A percentile compares a stretch with the other conserved stretches of the same genome.
phyloP scores from a whole-genome alignment of 352 stramenopile species.

The Phytophthora podocarpi region DNA sequence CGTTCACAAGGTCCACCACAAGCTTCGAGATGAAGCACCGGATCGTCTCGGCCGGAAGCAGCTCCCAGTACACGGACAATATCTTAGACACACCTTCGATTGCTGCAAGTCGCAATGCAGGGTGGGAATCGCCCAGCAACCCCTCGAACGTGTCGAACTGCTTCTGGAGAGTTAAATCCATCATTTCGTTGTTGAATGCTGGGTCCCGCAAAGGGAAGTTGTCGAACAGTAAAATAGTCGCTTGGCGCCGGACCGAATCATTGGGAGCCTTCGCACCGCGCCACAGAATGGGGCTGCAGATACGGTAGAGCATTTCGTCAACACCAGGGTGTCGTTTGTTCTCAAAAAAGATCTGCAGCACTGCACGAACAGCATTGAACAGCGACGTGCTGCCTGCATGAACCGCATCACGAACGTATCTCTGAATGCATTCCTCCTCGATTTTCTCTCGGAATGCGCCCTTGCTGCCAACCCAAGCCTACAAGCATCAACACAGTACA shows the following conservation, averaged over 20 bases:
- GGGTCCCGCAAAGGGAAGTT: constrained; percentile 85
- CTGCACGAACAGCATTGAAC: constrained; percentile 64
- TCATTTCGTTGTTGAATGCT: constrained; percentile 74
- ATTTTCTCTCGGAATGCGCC: constrained; percentile 63
- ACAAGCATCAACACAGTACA: background rate
- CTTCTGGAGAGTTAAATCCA: constrained; percentile 78
- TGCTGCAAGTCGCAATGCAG: constrained; percentile 74
- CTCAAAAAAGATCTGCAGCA: constrained; percentile 87
- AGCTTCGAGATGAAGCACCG: constrained; percentile 85
- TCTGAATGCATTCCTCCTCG: constrained; percentile 86
- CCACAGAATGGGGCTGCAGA: constrained; percentile 87
- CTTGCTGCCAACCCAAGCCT: constrained; percentile 72
- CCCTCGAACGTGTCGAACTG: constrained; percentile 88
- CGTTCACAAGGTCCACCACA: constrained; percentile 82
- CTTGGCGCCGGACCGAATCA: constrained; percentile 82
- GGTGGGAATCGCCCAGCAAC: constrained; percentile 73
- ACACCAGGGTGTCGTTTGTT: constrained; percentile 84
- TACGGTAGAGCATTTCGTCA: constrained; percentile 85
- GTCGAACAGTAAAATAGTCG: constrained; percentile 82
- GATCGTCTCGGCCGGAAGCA: constrained; percentile 81
- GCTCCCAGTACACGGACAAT: constrained; percentile 85
- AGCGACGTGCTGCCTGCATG: constrained; percentile 70
- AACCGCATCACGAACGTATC: constrained; percentile 76
- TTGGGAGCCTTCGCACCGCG: constrained; percentile 83
- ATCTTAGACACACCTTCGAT: constrained; percentile 86